phyloP scores from a whole-genome alignment of 1,284 basidiomycete species.

The Porodaedalea pini region DNA sequence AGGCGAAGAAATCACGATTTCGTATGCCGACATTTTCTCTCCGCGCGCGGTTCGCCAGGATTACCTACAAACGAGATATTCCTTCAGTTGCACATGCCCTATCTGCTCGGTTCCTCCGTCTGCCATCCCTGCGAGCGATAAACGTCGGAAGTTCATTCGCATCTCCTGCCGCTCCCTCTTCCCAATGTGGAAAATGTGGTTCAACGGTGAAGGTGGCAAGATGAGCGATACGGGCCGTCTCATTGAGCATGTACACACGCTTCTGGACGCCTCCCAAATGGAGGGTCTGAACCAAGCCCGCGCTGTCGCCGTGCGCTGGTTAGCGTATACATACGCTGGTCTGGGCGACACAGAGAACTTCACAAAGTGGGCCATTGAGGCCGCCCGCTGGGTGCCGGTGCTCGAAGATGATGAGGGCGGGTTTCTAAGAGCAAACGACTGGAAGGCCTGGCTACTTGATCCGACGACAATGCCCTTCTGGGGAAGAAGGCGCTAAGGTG shows the following conservation, averaged over 20 bases:
- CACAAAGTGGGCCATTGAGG: not conserved
- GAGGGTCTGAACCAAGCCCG: not conserved
- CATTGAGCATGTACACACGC: not conserved
- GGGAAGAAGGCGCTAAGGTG: too few species aligned
- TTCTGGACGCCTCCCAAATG: not conserved
- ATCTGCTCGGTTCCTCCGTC: not conserved
- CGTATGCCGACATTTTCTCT: conserved; percentile 23
- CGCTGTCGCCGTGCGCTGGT: not conserved
- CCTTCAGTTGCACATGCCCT: conserved; percentile 24
- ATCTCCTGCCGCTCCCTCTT: too few species aligned
- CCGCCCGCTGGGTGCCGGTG: not conserved
- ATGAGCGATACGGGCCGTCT: not conserved
- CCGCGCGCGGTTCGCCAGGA: conserved; percentile 24
- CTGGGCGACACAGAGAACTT: not conserved
- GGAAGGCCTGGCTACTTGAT: not conserved
- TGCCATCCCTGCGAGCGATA: not conserved
- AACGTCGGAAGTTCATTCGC: not conserved
- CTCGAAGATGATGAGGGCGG: not conserved
- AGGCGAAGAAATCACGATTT: conserved; percentile 34
- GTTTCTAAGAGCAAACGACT: not conserved
- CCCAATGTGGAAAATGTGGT: too few species aligned
- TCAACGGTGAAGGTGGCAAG: not conserved
- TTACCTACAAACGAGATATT: conserved; percentile 27
- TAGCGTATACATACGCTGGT: not conserved
- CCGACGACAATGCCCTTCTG: not conserved